These are phyloP conservation scores for Alternaria atra DNA, from an alignment of 2,329 filamentous ascomycete species.

Conservation along the genomic window DNA sequence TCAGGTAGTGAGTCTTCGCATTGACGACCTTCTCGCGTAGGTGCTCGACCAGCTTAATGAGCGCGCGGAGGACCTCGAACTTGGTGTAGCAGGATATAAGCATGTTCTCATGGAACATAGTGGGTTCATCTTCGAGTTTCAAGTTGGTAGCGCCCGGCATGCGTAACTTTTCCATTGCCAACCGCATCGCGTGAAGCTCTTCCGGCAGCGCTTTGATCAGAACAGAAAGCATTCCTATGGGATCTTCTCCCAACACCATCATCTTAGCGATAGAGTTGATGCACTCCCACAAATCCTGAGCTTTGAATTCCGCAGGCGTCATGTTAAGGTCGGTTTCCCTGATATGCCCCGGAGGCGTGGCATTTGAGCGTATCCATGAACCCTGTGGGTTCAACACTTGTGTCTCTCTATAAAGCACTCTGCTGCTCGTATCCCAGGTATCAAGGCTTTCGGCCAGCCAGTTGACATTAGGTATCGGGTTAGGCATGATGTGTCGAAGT, in stretches of 20 bases:
- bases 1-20: slow-evolving; percentile 28
- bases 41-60: slow-evolving; percentile 23
- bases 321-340: neutral
- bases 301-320: slow-evolving; percentile 8
- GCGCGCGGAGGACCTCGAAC: slow-evolving; percentile 33
- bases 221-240: neutral
- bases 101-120: slow-evolving; percentile 35
- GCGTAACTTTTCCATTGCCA: slow-evolving; percentile 22
- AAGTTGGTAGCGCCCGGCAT: slow-evolving; percentile 10
- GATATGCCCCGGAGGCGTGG: neutral
- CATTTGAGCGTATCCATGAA: neutral
- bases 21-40: slow-evolving; percentile 27
- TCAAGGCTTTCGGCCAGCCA: slow-evolving; percentile 18
- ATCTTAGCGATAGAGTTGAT: slow-evolving; percentile 3
- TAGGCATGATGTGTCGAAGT: slow-evolving; percentile 24
- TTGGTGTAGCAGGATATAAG: slow-evolving; percentile 35
- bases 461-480: slow-evolving; percentile 15
- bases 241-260: neutral
- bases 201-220: slow-evolving; percentile 3
- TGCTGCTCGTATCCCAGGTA: slow-evolving; percentile 17
- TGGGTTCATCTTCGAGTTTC: slow-evolving; percentile 22
- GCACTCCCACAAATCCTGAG: neutral
- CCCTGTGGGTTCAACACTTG: neutral
- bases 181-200: slow-evolving; percentile 16
- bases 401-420: slow-evolving; percentile 22